Percentiles rank a stretch among this genome's conserved stretches.
phyloP scores from a whole-genome alignment of 306 rosid species.

The Cucumis cinereus region DNA sequence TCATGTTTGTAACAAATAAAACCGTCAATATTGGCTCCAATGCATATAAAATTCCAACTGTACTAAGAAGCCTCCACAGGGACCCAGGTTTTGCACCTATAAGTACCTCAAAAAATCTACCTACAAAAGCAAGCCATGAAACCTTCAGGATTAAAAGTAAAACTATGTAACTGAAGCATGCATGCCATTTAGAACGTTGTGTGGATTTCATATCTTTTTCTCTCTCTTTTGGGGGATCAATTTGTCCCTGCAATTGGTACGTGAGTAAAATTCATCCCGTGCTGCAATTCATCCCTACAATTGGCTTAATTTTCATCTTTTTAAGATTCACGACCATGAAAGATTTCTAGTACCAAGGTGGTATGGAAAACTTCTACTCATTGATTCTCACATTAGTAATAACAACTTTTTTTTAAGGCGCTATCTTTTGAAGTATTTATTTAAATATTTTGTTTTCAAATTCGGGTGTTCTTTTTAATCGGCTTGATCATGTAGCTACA shows the following conservation, averaged over 20 bases:
- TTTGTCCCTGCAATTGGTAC: not conserved
- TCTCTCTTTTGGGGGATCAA: not conserved
- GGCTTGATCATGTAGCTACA: too few species aligned
- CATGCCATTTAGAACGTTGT: not conserved
- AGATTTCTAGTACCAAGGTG: not conserved
- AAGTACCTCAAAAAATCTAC: constrained; percentile 74
- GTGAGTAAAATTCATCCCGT: not conserved
- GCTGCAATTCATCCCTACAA: not conserved
- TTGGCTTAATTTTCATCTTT: not conserved
- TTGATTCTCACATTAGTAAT: not conserved
- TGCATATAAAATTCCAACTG: constrained; percentile 67
- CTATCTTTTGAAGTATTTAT: not conserved
- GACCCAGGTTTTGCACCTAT: constrained; percentile 80
- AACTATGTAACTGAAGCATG: not conserved
- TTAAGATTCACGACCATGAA: not conserved
- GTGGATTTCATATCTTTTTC: not conserved
- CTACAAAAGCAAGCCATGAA: constrained; percentile 22
- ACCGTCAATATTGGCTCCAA: constrained; percentile 83
- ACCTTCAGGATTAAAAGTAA: not conserved
- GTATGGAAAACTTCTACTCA: not conserved
- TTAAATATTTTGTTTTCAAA: not conserved
- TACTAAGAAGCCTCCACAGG: constrained; percentile 69
- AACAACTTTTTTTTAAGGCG: not conserved
- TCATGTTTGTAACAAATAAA: constrained; percentile 71
- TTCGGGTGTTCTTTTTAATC: not conserved